Evolutionary conservation across 108 stramenopile species (phyloP).

Genomic region (Phaeodactylum tricornutum): DNA sequence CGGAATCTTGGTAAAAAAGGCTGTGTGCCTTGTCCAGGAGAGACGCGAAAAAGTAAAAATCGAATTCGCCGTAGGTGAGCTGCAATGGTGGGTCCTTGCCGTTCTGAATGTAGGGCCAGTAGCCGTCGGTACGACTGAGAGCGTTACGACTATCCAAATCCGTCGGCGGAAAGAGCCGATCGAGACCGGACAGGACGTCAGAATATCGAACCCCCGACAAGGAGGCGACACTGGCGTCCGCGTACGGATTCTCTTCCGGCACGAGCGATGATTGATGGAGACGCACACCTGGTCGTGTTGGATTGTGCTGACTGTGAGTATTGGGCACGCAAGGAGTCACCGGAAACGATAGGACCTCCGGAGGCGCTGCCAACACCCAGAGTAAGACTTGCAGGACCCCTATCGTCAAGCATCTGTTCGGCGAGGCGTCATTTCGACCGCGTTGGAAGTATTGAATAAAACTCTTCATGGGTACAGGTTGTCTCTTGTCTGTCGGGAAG

Average conservation of each 20-base stretch:
- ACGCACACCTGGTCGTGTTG: background rate
- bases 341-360: too few species aligned
- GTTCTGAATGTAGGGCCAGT: conserved; percentile 58
- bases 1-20: conserved; percentile 1
- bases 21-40: conserved; percentile 40
- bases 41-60: conserved; percentile 55
- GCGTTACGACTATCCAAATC: conserved; percentile 52
- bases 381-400: too few species aligned
- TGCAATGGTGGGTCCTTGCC: conserved; percentile 58
- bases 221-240: background rate
- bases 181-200: conserved; percentile 27
- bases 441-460: too few species aligned
- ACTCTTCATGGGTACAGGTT: too few species aligned
- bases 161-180: conserved; percentile 45
- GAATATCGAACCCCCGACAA: conserved; percentile 2
- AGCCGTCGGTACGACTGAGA: conserved; percentile 64
- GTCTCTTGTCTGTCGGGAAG: too few species aligned
- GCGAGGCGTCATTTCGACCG: too few species aligned
- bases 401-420: too few species aligned
- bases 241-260: conserved; percentile 6
- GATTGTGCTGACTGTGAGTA: too few species aligned
- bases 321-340: too few species aligned
- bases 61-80: conserved; percentile 79
- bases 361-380: too few species aligned
- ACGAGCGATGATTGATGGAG: too few species aligned